Evolutionary conservation across 805 yeast species (phyloP), one percentile per base, ranked within the genome.

Genomic region (Starmerella scarabaei): DNA sequence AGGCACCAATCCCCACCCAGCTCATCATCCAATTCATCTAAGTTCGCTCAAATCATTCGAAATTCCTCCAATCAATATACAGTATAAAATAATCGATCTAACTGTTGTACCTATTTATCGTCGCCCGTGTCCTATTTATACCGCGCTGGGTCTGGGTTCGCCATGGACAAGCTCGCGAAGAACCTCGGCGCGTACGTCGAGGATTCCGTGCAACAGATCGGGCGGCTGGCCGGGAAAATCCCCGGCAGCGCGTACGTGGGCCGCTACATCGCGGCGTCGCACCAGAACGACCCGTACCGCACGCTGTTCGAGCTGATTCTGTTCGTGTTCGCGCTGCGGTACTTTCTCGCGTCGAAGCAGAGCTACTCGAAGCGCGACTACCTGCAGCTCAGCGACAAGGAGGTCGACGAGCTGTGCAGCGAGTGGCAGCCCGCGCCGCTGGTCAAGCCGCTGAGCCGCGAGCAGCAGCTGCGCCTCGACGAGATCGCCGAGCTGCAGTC

Each of bases 361-460:
- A 79, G 80, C 50, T 82, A 73, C 51, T 73, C 77, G 56, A 82
- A 80, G 62, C 69, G 75, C 33, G 80, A 79, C 48, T 69, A 73
- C 47, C 79, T 84, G 41, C 68, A 68, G 47, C 54, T 65, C 30
- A 49, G 53, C 26, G 59, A 60, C 15, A 49, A 52, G 40, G 98
- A 88, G 54, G 68, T 84, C 27, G 88, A 86, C 51, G 88, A 80
- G 35, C 68, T 91, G 42, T 73, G 83, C 38, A 79, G 75, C 7
- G 96, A 86, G 43, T 91, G 98, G 98, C 72, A 71, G 45, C 97
- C 98, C 0, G 91, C 77, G 53, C 82, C 94, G 0, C 59, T 91
- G 32, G 84, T 80, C 4, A 67, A 70, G 21, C 69, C 71, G 1
- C 56, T 80, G 3, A 41, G 49, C 18, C 65, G 60, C 2, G 60